Evolutionary conservation across 345 rosid genomes (phyloP).

Genomic region (Moringa oleifera): DNA sequence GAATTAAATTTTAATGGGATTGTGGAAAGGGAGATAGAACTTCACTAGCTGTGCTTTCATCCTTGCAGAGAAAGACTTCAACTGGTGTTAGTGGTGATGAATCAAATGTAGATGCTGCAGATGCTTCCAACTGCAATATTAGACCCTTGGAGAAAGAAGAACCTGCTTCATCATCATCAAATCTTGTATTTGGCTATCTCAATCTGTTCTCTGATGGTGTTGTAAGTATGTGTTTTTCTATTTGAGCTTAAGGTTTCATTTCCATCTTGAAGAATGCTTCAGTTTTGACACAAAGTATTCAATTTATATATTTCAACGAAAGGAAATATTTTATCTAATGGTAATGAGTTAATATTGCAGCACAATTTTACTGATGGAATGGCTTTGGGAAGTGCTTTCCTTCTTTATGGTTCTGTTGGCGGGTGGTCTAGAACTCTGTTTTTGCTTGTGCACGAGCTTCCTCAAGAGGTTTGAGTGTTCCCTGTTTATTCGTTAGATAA

Average conservation of each 20-base stretch:
- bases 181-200: constrained; percentile 92
- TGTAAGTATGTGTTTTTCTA: constrained; percentile 56
- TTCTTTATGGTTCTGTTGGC: constrained; percentile 95
- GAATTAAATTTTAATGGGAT: too few species aligned
- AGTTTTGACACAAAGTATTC: neutral
- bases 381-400: constrained; percentile 97
- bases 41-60: constrained; percentile 10
- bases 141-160: constrained; percentile 33
- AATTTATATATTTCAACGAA: neutral
- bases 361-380: constrained; percentile 98
- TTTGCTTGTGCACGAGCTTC: constrained; percentile 96
- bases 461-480: constrained; percentile 82
- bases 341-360: constrained; percentile 39
- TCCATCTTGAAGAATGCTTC: neutral
- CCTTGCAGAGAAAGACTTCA: constrained; percentile 57
- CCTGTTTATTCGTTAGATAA: neutral
- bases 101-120: constrained; percentile 30
- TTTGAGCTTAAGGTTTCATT: neutral
- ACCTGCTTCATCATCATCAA: constrained; percentile 42
- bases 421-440: constrained; percentile 99
- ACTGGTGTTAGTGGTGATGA: constrained; percentile 31
- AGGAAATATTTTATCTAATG: constrained; percentile 9
- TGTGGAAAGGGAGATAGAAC: neutral
- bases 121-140: constrained; percentile 21
- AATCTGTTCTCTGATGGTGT: constrained; percentile 98